Evolutionary conservation across 495 filamentous ascomycete species (phyloP).

Genomic region (Xylaria palmicola): DNA sequence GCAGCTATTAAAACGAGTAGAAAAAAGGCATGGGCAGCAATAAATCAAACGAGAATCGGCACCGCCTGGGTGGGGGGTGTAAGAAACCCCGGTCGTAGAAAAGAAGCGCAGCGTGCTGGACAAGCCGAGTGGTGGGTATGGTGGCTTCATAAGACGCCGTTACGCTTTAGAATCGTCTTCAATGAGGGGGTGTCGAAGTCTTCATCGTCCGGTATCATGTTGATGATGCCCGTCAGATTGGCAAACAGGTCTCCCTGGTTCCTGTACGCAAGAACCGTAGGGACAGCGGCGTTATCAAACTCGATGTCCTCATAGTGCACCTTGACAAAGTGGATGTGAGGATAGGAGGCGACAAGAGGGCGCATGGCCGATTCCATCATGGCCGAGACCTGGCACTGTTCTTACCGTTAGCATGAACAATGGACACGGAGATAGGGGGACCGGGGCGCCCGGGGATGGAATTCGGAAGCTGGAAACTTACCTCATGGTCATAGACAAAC

Average conservation of each 20-base stretch:
- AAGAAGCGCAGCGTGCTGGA: background rate
- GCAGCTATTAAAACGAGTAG: conserved; percentile 4
- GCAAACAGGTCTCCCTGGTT: conserved; percentile 84
- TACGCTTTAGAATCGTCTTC: conserved; percentile 46
- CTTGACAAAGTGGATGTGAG: conserved; percentile 80
- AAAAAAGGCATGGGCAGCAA: background rate
- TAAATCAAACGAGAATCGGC: conserved; percentile 2
- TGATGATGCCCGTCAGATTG: conserved; percentile 80
- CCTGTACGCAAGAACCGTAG: conserved; percentile 85
- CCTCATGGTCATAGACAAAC: conserved; percentile 87
- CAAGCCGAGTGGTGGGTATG: background rate
- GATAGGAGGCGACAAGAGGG: conserved; percentile 66
- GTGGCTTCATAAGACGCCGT: conserved; percentile 40
- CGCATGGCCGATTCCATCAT: conserved; percentile 75
- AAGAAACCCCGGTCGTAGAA: background rate
- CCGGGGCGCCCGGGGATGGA: no score
- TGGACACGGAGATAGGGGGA: no score
- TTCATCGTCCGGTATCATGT: conserved; percentile 73
- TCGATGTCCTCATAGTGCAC: conserved; percentile 91
- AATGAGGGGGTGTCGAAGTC: conserved; percentile 52
- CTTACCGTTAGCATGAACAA: conserved; percentile 3
- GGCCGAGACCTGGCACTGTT: conserved; percentile 69
- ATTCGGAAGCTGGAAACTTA: conserved; percentile 40
- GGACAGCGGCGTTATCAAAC: conserved; percentile 86
- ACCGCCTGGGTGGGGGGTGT: background rate